Conservation (phyloP, 352 stramenopile genomes). For the Blastocystis sp. region DNA sequence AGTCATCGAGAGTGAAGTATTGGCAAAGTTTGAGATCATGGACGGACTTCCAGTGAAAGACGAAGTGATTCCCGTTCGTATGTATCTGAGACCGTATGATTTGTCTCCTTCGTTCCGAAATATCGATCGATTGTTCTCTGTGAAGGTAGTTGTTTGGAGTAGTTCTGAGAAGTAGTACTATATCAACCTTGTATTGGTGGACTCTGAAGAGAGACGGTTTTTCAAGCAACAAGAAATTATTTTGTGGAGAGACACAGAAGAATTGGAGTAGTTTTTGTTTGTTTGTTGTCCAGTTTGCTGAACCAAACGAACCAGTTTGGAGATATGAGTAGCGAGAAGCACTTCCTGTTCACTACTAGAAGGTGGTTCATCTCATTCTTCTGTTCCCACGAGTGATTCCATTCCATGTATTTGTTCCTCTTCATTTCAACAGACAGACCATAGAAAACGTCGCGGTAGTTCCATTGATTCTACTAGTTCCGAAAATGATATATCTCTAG, state of each 20-base stretch:
- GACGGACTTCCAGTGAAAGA: slow-evolving; percentile 92
- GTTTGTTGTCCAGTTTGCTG: neutral
- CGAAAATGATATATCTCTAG: neutral
- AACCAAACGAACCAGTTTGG: neutral
- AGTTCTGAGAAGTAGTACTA: slow-evolving; percentile 78
- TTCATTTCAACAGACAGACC: neutral
- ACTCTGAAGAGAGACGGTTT: slow-evolving; percentile 97
- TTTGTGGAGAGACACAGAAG: slow-evolving; percentile 77
- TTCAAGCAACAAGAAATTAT: slow-evolving; percentile 99
- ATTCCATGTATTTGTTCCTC: neutral
- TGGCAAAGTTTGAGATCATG: slow-evolving; percentile 98
- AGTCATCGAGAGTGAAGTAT: slow-evolving; percentile 90
- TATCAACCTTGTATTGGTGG: slow-evolving; percentile 95
- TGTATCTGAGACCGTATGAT: slow-evolving; percentile 83
- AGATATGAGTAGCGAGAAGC: neutral
- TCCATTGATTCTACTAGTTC: neutral
- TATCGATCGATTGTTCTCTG: slow-evolving; percentile 76
- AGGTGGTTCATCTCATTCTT: neutral
- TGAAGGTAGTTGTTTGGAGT: slow-evolving; percentile 65
- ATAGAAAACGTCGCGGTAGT: neutral
- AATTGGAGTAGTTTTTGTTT: neutral
- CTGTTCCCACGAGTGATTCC: neutral
- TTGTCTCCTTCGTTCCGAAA: slow-evolving; percentile 81
- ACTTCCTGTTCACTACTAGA: neutral
- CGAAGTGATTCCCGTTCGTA: slow-evolving; percentile 90